Conservation (phyloP, 768 basidiomycete genomes). For the Phylloporus scabripes region DNA sequence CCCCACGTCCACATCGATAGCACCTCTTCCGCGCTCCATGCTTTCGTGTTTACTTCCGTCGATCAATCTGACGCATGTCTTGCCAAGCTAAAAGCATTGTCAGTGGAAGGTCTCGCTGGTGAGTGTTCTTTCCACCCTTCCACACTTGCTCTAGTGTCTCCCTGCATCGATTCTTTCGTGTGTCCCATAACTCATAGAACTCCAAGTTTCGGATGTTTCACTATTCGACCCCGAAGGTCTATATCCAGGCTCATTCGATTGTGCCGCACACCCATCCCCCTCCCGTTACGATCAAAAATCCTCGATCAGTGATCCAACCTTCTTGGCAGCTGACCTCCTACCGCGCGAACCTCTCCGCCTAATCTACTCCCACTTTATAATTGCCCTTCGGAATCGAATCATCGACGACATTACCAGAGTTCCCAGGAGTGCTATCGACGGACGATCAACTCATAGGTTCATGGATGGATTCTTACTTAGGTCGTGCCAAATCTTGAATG, state of each 20-base stretch:
- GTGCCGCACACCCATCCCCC: conserved; percentile 37
- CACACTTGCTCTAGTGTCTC: background rate
- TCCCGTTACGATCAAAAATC: conserved; percentile 28
- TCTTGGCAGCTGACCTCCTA: conserved; percentile 36
- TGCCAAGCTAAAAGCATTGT: conserved; percentile 33
- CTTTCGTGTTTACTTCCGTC: conserved; percentile 47
- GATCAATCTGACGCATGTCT: conserved; percentile 29
- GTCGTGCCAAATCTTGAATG: conserved; percentile 37
- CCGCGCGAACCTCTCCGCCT: conserved; percentile 42
- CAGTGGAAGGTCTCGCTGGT: conserved; percentile 50
- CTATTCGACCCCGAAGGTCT: conserved; percentile 45
- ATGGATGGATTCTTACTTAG: conserved; percentile 62
- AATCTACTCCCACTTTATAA: conserved; percentile 46
- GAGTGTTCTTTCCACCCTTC: conserved; percentile 24
- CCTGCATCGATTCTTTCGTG: conserved; percentile 2
- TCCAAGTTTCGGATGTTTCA: conserved; percentile 38
- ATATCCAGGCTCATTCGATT: conserved; percentile 50
- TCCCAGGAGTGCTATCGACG: conserved; percentile 28
- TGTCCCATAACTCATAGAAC: conserved; percentile 7
- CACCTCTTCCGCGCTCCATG: conserved; percentile 45
- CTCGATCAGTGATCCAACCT: conserved; percentile 16
- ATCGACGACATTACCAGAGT: conserved; percentile 48
- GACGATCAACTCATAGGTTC: conserved; percentile 43
- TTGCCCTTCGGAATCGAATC: conserved; percentile 52
- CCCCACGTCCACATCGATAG: conserved; percentile 45